These are phyloP conservation scores for Podospora sp. DNA, from an alignment of 495 filamentous ascomycete genomes.

Conservation along the genomic window DNA sequence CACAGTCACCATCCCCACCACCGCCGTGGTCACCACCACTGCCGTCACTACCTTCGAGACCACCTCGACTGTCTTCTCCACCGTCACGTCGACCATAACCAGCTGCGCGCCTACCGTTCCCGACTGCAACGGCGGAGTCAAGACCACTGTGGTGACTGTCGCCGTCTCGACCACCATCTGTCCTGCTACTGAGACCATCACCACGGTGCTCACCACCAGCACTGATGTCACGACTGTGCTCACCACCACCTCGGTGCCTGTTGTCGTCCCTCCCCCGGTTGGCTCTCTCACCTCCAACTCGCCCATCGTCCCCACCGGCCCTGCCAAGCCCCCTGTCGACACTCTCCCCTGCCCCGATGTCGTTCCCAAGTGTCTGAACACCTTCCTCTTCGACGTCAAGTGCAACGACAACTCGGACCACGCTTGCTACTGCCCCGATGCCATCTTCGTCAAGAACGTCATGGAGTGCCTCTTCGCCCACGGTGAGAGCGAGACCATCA, in stretches of 20 bases:
- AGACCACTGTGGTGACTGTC: conserved; percentile 59
- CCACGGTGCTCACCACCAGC: conserved; percentile 24
- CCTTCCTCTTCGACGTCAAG: conserved; percentile 74
- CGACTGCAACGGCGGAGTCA: conserved; percentile 52
- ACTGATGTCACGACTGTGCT: conserved; percentile 3
- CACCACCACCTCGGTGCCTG: conserved; percentile 9
- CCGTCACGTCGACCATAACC: conserved; percentile 60
- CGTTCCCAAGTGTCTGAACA: conserved; percentile 90
- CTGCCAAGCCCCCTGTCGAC: conserved; percentile 47
- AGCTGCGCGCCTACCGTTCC: conserved; percentile 60
- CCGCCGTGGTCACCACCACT: conserved; percentile 32
- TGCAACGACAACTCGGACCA: conserved; percentile 85
- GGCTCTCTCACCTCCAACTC: conserved; percentile 36
- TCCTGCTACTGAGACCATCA: conserved; percentile 49
- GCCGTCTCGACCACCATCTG: conserved; percentile 65
- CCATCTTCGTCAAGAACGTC: conserved; percentile 75
- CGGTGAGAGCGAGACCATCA: conserved; percentile 65
- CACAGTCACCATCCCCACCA: conserved; percentile 25
- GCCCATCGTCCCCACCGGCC: conserved; percentile 40
- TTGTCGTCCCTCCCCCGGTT: conserved; percentile 1
- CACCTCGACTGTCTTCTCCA: conserved; percentile 64
- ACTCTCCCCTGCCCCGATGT: conserved; percentile 66
- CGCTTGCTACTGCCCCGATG: conserved; percentile 83
- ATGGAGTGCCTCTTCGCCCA: conserved; percentile 80
- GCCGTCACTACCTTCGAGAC: conserved; percentile 41